Conservation (phyloP, 176 grass and related monocot species). For the Urochloa ruziziensis region DNA sequence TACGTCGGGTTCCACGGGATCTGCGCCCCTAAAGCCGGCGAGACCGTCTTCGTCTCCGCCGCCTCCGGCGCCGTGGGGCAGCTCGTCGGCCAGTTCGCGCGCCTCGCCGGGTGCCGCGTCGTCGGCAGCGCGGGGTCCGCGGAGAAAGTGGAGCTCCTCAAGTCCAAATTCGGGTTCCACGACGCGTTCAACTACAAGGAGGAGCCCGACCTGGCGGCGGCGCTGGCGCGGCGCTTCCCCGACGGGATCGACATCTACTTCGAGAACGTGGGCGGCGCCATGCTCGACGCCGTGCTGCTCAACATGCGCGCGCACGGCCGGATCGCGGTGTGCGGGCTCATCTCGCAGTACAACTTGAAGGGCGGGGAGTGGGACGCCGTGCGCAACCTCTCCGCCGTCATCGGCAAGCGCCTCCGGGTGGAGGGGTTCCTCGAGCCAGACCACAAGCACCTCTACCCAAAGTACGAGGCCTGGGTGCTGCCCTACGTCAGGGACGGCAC, state of each 20-base stretch:
- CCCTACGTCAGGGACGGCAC: conserved; percentile 47
- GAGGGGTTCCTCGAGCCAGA: conserved; percentile 57
- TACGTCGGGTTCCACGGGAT: conserved; percentile 81
- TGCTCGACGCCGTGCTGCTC: conserved; percentile 67
- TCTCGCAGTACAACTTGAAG: conserved; percentile 74
- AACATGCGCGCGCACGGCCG: conserved; percentile 66
- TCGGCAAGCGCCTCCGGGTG: conserved; percentile 43
- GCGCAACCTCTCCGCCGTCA: conserved; percentile 40
- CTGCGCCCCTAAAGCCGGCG: conserved; percentile 53
- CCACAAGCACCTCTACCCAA: conserved; percentile 45
- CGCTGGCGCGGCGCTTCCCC: conserved; percentile 50
- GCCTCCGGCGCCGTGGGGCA: conserved; percentile 73
- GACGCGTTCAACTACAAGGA: conserved; percentile 89
- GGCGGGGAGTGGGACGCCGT: conserved; percentile 40
- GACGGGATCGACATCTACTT: conserved; percentile 94
- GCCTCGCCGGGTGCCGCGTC: conserved; percentile 66
- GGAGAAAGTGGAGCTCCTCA: conserved; percentile 74
- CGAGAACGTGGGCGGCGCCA: conserved; percentile 72
- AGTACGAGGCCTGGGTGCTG: conserved; percentile 43
- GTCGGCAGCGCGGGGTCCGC: conserved; percentile 65
- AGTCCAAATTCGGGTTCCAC: conserved; percentile 56
- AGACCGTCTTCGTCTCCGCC: conserved; percentile 62
- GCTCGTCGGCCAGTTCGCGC: conserved; percentile 75
- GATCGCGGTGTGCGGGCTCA: conserved; percentile 60
- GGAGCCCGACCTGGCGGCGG: conserved; percentile 41